Evolutionary conservation across 768 basidiomycete genomes (phyloP), one percentile per base, ranked within the genome.

Genomic region (Leccinum incarnatum): DNA sequence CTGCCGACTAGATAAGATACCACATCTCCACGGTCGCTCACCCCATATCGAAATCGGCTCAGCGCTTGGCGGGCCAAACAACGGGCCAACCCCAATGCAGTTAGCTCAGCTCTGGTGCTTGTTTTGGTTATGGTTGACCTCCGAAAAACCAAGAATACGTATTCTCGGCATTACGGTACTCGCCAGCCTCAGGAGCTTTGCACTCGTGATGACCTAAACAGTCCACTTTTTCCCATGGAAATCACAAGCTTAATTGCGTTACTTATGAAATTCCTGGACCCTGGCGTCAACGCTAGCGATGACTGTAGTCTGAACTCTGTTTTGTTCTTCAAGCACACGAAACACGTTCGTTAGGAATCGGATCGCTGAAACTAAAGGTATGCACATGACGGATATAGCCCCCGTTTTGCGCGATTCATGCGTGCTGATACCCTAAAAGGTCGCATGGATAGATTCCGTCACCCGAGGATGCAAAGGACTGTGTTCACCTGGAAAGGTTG

Each of bases 1-100:
- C 25, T 56, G n/a, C 29, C 12, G 37, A n/a, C 27, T 11, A 51
- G 62, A 62, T 64, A 59, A 62, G 62, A 62, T 62, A 55, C 23
- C 23, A 23, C 23, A 3, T 23, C 23, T 23, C 17, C 8, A 25
- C 30, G 37, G 27, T 12, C n/a, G 10, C 40, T n/a, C 40, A 40
- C 9, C 27, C 42, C 42, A 12, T 11, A 19, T 45, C 19, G 0
- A 45, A 45, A 21, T 21, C 19, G 42, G 42, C 19, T 45, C 19
- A 19, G 42, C 9, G 42, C 42, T 42, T 42, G 40, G 2, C 17
- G 9, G 10, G 10, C 40, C n/a, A 42, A 42, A 42, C 40, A 40
- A n/a, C 40, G 27, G 27, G 27, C 17, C n/a, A 42, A 42, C 42
- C 42, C 42, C 4, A 10, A 45, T 45, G n/a, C 42, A 45, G 42